Evolutionary conservation across 2,329 filamentous ascomycete species (phyloP).

Genomic region (Remersonia thermophila): DNA sequence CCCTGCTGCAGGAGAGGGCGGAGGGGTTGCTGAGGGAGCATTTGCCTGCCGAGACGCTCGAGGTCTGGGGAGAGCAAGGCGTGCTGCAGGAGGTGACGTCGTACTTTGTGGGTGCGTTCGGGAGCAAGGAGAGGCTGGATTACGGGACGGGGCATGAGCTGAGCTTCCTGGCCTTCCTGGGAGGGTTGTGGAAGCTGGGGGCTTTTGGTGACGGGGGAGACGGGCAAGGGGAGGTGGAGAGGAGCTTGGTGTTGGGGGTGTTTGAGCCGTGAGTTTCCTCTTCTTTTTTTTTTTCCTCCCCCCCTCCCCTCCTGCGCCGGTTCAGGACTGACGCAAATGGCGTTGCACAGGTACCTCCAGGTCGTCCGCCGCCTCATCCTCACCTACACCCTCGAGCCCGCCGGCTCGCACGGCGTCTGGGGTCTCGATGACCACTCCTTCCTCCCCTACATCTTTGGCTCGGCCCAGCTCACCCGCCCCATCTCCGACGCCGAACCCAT

Average conservation of each 20-base stretch:
- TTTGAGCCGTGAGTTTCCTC: conserved; percentile 72
- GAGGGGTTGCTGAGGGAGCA: conserved; percentile 43
- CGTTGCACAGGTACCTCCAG: conserved; percentile 60
- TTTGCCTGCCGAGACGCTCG: conserved; percentile 31
- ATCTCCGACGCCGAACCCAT: conserved; percentile 50
- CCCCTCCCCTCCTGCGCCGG: neutral
- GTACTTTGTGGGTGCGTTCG: conserved; percentile 79
- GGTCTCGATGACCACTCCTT: conserved; percentile 97
- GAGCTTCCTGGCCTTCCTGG: conserved; percentile 86
- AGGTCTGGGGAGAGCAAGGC: conserved; percentile 3
- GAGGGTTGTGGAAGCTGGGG: conserved; percentile 79
- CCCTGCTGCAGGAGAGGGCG: conserved; percentile 50
- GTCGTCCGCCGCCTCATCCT: conserved; percentile 74
- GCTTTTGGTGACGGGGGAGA: conserved; percentile 43
- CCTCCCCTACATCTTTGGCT: conserved; percentile 86
- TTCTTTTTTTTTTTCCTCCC: too few species aligned
- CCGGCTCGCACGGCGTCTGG: conserved; percentile 95
- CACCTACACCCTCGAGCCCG: conserved; percentile 86
- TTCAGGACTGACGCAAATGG: conserved; percentile 3
- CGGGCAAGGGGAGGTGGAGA: conserved; percentile 48
- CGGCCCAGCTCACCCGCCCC: conserved; percentile 72
- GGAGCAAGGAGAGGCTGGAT: conserved; percentile 78
- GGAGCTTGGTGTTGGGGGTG: conserved; percentile 67
- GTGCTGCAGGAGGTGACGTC: conserved; percentile 51
- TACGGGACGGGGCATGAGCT: conserved; percentile 95